phyloP scores from a whole-genome alignment of 371 early-diverging fungal genomes.

The Mortierella sp. region DNA sequence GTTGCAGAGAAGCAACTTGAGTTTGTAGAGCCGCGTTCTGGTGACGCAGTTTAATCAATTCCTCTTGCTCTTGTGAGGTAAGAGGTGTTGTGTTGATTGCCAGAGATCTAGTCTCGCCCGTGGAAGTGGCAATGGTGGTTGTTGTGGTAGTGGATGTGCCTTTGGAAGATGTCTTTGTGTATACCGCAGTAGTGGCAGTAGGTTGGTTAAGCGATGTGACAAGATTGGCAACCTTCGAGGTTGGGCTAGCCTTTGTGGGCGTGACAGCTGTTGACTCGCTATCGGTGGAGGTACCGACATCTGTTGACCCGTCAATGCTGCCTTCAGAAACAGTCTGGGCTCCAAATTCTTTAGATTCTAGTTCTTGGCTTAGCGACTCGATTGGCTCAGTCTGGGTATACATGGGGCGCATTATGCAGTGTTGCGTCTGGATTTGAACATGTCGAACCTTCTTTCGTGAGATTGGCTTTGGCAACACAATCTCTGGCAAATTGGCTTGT shows the following conservation, averaged over 20 bases:
- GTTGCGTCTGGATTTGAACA: constrained; percentile 57
- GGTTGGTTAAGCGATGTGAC: constrained; percentile 26
- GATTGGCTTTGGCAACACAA: constrained; percentile 31
- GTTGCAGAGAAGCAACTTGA: constrained; percentile 51
- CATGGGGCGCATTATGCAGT: constrained; percentile 53
- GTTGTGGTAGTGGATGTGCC: constrained; percentile 10
- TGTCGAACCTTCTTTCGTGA: constrained; percentile 50
- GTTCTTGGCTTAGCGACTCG: constrained; percentile 16
- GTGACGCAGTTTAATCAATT: constrained; percentile 35
- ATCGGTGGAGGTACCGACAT: constrained; percentile 28
- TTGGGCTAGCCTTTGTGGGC: constrained; percentile 7
- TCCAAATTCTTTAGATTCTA: constrained; percentile 27
- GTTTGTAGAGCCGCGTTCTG: constrained; percentile 34
- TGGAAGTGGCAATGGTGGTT: not conserved
- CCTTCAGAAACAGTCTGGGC: constrained; percentile 20
- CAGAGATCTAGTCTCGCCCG: not conserved
- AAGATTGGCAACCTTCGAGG: constrained; percentile 20
- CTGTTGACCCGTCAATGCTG: not conserved
- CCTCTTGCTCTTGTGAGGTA: constrained; percentile 21
- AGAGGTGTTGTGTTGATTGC: constrained; percentile 6
- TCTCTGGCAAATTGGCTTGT: constrained; percentile 5
- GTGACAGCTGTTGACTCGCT: constrained; percentile 8
- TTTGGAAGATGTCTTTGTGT: not conserved
- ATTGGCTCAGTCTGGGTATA: constrained; percentile 46
- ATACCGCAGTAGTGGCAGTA: not conserved